Evolutionary conservation across 495 filamentous ascomycete genomes (phyloP), one percentile per base, ranked within the genome.

Genomic region (Daldinia concentrica): DNA sequence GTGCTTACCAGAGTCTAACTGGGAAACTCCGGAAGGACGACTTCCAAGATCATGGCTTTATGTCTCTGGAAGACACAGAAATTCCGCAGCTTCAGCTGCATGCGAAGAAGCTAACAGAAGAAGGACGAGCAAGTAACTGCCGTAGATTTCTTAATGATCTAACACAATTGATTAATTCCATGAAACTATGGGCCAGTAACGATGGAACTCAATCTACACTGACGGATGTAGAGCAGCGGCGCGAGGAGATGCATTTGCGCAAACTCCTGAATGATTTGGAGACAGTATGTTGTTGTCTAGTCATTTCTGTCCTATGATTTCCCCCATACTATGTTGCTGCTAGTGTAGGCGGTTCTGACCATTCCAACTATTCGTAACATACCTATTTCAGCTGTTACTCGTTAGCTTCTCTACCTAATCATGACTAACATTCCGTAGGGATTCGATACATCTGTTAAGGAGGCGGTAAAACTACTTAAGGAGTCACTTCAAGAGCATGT

Each of bases 11-110:
- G 65, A 87, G 88, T 54, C 74, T 91, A 14, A 79, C 79, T 39
- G 88, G 87, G 15, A 84, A 86, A 4, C 69, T 90, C 6, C 72
- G 78, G 30, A 74, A 74, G 24, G 78, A 79, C 30, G 59, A 76
- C n/a, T 66, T 85, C 78, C 34, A 69, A 52, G 69, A 43, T 32
- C 82, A 87, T 36, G 79, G 79, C 4, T 82, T 78, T 62, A 39
- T 58, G 39, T 74, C 66, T 17, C 6, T 63, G 19, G 68, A 79
- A 7, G 79, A 78, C 48, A 82, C 85, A 0, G 86, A 87, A 73
- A 85, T 92, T 32, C 90, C 90, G 0, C 81, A 84, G 54, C 76
- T 92, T 4, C 87, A 89, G 76, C 74, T 76, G 0, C 88, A 91
- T 67, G 89, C 89, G 43, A 84, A 83, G 64, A 85, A 85, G 65